phyloP scores from a whole-genome alignment of 176 grass and related monocot species.

The Eleusine coracana region DNA sequence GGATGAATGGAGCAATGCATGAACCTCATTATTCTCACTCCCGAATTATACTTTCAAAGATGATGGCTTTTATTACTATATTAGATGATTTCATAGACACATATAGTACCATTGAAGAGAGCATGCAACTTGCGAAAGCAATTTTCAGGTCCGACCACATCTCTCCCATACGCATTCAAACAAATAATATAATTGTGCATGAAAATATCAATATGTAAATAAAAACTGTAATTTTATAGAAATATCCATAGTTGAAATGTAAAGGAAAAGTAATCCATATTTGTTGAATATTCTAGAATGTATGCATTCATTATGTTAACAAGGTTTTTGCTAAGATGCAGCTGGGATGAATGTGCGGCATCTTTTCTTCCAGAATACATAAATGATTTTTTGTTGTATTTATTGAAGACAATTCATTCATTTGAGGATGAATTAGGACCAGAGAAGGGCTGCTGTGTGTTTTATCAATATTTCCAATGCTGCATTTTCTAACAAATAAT shows the following conservation, averaged over 20 bases:
- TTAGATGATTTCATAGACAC: constrained; percentile 45
- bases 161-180: too few relatives aligned
- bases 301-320: background rate
- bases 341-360: constrained; percentile 36
- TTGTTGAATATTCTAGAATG: background rate
- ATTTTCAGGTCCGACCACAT: background rate
- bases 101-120: constrained; percentile 36
- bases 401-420: constrained; percentile 41
- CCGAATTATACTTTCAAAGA: constrained; percentile 44
- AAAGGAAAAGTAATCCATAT: background rate
- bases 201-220: too few relatives aligned
- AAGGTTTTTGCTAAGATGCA: background rate
- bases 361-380: constrained; percentile 41
- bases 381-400: constrained; percentile 31
- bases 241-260: background rate
- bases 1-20: background rate
- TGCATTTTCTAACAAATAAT: too few relatives aligned
- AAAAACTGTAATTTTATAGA: background rate
- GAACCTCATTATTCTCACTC: constrained; percentile 28
- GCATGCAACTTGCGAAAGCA: constrained; percentile 31
- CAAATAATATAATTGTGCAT: too few relatives aligned
- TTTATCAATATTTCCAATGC: background rate
- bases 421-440: constrained; percentile 42
- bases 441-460: constrained; percentile 4
- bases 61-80: constrained; percentile 28